Evolutionary conservation across 2,329 filamentous ascomycete species (phyloP), one percentile per base, ranked within the genome.

Genomic region (Pyrenochaeta sp.): DNA sequence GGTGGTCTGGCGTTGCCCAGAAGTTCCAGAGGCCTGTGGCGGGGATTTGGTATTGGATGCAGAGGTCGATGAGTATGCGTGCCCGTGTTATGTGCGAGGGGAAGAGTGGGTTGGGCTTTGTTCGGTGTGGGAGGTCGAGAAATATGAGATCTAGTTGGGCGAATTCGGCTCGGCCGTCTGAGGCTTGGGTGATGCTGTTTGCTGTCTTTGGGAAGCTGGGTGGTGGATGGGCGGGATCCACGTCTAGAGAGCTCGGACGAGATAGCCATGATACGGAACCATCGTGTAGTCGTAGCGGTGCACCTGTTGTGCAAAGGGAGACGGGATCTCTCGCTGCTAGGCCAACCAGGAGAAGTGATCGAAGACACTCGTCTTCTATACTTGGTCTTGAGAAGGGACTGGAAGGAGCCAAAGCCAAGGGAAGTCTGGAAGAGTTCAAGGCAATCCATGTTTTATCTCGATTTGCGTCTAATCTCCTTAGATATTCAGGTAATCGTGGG

Each of bases 361-460:
- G 72, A 21, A 73, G 65, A 46, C 72, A 74, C 47, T 75, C 72
- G 15, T 71, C 68, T 49, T 73, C 69, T 8, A 64, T 63, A 15
- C 53, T 58, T 5, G 67, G 67, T 13, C 66, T 51, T 17, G 64
- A 64, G 13, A 63, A 55, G 3, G 59, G 48, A 15, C 52, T 60
- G 3, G 55, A 42, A 7, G 69, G 59, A 21, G 61, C 65, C 2
- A 75, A 48, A 3, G 64, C 65, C 19, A 76, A 46, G 6, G 73
- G 73, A 18, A 72, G 61, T 10, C 70, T 68, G 42, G 71, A 68
- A 7, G 67, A 66, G 35, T 72, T 74, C 7, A 76, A 55, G 13
- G 71, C 68, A 44, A 76, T 75, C 13, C 68, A 67, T 1, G 70
- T 67, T 48, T 74, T 74, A 57, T 76, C 73, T 37, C 73, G 72